Base-by-base conservation (phyloP, 495 filamentous ascomycete species). In the Podospora appendiculata region DNA sequence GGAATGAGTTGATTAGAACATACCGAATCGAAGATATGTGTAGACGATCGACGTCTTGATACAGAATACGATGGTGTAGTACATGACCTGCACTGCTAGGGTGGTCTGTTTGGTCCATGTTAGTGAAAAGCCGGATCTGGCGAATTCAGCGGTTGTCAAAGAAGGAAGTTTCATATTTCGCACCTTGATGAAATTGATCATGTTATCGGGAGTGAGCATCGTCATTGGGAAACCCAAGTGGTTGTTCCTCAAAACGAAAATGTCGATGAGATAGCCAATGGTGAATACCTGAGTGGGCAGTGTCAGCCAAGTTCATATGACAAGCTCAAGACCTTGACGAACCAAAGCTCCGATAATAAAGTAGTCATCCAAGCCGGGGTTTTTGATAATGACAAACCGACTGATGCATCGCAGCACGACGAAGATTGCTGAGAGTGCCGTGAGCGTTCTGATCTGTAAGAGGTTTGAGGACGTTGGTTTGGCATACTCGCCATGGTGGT, bases 21-120 rank as follows among this genome's bases (percentile, higher is more conserved):
- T 61, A 78, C 75, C 73, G 14, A 79, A 68, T 19, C 75, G 65
- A 16, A 77, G 53, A 46, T 79, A 79, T 51, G 74, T 72, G 45
- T 69, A 62, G 0, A 79, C 54, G 44, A 79, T 79, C 1, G 75
- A 79, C 3, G 59, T 47, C 53, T 79, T 79, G 56, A 79, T 64
- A 34, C 58, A 65, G 32, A 58, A 62, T 18, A 76, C 19, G 25
- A 61, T 50, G 14, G 57, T 51, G 46, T 74, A 75, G 56, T 79
- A 79, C 35, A 69, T 64, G 33, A 71, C 56, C 42, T 79, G 59
- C 40, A 79, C 72, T 0, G 69, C 68, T 2, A 75, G 60, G 1
- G 65, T 64, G 11, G 46, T 35, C 54, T 54, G 9, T 25, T 25
- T 12, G 7, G 1, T 40, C 6, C 9, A 54, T 19, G 43, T 47